phyloP scores from a whole-genome alignment of 2,329 filamentous ascomycete genomes.

The Rugonectria rugulosa region DNA sequence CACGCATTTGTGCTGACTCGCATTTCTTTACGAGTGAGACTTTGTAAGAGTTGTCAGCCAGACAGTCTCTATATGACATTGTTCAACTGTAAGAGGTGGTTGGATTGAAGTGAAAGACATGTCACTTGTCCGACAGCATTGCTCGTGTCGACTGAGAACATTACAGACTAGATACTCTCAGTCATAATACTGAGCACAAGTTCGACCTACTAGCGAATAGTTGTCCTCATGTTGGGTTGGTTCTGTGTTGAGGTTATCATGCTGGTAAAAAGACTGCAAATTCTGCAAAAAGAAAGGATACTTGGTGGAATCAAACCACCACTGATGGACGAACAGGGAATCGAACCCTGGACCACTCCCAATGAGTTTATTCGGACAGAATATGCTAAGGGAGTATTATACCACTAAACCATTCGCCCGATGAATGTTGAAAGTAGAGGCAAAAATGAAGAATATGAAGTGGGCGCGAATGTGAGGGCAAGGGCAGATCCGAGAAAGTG shows the following conservation, averaged over 20 bases:
- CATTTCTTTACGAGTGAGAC: not conserved
- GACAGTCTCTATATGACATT: not conserved
- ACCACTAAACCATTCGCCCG: conserved; percentile 36
- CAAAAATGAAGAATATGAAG: conserved; percentile 23
- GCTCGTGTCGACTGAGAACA: too few relatives aligned
- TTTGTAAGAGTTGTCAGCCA: not conserved
- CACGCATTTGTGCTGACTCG: not conserved
- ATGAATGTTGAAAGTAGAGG: not conserved
- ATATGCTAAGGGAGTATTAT: conserved; percentile 37
- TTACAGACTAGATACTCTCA: too few relatives aligned
- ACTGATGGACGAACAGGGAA: conserved; percentile 34
- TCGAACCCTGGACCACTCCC: conserved; percentile 38
- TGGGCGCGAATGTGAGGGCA: not conserved
- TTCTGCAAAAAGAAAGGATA: conserved; percentile 24
- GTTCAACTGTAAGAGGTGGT: not conserved
- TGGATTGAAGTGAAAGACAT: not conserved
- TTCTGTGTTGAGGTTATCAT: not conserved
- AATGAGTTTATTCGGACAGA: conserved; percentile 19
- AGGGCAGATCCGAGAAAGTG: conserved; percentile 4
- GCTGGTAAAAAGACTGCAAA: not conserved
- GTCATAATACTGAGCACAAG: too few relatives aligned
- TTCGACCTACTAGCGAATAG: too few relatives aligned
- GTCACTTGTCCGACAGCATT: not conserved
- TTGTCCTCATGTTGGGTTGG: not conserved
- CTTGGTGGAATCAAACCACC: conserved; percentile 24